A percentile compares a stretch with the other conserved stretches of the same genome.
Conservation (phyloP, 257 asterid species). For the Orobanche coerulescens region DNA sequence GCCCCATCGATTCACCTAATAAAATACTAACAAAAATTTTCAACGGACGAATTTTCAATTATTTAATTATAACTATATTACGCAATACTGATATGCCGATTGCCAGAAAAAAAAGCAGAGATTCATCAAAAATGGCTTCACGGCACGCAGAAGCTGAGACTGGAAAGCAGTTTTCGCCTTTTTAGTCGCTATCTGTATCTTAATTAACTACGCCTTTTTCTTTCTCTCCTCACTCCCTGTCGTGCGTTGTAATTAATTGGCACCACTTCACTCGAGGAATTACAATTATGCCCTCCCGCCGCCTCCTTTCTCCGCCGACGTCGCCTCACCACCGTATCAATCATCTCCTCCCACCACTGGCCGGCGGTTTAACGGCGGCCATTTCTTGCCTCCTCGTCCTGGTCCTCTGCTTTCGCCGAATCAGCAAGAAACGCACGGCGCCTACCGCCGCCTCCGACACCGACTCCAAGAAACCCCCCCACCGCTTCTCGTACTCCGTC, state of each 20-base stretch:
- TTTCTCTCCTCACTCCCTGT: conserved; percentile 21
- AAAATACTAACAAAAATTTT: no score
- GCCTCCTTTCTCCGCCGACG: conserved; percentile 38
- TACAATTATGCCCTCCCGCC: conserved; percentile 74
- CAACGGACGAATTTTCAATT: no score
- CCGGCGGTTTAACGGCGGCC: conserved; percentile 59
- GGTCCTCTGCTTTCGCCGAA: conserved; percentile 58
- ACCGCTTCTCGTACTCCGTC: conserved; percentile 52
- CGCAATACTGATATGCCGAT: neutral
- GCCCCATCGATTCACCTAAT: conserved; percentile 11
- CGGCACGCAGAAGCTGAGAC: conserved; percentile 15
- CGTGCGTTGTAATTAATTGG: conserved; percentile 26
- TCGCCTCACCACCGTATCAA: conserved; percentile 27
- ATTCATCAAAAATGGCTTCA: conserved; percentile 14
- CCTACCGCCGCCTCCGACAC: conserved; percentile 66
- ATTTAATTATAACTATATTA: no score
- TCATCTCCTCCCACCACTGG: conserved; percentile 41
- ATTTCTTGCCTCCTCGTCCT: conserved; percentile 50
- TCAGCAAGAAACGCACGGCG: conserved; percentile 63
- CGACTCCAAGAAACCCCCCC: conserved; percentile 78
- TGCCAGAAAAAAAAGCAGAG: conserved; percentile 11
- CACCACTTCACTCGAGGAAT: neutral
- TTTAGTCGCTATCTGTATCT: conserved; percentile 10
- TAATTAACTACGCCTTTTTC: conserved; percentile 16
- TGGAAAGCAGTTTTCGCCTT: neutral